These are phyloP conservation scores for Lepidium didymum DNA, from an alignment of 345 rosid genomes.

Conservation along the genomic window DNA sequence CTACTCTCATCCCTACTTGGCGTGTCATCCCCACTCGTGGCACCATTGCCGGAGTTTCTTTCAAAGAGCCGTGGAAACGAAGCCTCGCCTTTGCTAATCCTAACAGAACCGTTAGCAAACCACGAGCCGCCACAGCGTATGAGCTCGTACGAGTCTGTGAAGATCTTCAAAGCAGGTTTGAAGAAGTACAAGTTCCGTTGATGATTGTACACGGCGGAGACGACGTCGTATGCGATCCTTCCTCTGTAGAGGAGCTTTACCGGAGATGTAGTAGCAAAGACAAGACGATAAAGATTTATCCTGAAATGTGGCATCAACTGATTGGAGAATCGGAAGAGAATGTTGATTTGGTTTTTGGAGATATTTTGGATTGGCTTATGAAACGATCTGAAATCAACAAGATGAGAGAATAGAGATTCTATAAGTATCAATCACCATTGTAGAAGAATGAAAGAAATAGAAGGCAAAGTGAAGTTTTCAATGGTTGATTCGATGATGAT, in stretches of 20 bases:
- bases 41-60: constrained; percentile 51
- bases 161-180: constrained; percentile 72
- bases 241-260: constrained; percentile 62
- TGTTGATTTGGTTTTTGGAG: constrained; percentile 66
- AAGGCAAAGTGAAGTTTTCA: constrained; percentile 49
- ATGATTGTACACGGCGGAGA: constrained; percentile 74
- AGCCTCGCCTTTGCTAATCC: constrained; percentile 65
- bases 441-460: constrained; percentile 18
- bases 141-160: constrained; percentile 67
- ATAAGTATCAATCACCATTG: too few relatives aligned
- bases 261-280: constrained; percentile 58
- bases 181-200: constrained; percentile 72
- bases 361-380: constrained; percentile 63
- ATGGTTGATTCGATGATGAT: constrained; percentile 57
- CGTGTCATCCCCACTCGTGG: constrained; percentile 88
- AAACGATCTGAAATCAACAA: constrained; percentile 30
- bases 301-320: constrained; percentile 89
- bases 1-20: constrained; percentile 80
- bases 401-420: too few relatives aligned
- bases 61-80: constrained; percentile 81
- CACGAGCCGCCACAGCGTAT: constrained; percentile 82
- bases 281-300: constrained; percentile 64
- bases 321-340: constrained; percentile 70
- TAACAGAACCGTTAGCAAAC: constrained; percentile 44
- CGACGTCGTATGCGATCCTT: constrained; percentile 74